Evolutionary conservation across 805 yeast species (phyloP).

Genomic region (Lipomyces starkeyi): DNA sequence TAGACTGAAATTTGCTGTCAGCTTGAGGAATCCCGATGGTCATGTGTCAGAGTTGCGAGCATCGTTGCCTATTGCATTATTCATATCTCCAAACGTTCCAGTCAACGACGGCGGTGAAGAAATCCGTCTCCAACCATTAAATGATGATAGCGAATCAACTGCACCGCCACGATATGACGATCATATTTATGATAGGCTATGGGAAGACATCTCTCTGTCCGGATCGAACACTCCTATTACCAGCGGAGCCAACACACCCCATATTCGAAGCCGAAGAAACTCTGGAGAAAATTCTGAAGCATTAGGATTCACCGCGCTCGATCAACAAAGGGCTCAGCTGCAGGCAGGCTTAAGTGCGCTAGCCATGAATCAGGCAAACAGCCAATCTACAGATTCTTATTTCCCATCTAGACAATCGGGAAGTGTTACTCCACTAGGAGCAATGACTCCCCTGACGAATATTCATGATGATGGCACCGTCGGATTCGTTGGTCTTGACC

Average conservation of each 20-base stretch:
- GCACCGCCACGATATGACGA: constrained; percentile 89
- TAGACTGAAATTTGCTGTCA: constrained; percentile 71
- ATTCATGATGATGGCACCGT: constrained; percentile 35
- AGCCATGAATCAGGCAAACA: constrained; percentile 40
- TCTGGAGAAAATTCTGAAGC: constrained; percentile 42
- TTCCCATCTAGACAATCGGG: constrained; percentile 35
- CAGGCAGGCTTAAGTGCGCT: constrained; percentile 50
- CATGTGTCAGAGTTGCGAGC: constrained; percentile 92
- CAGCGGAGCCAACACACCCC: constrained; percentile 50
- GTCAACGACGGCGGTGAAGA: constrained; percentile 55
- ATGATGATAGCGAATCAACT: constrained; percentile 35
- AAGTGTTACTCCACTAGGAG: constrained; percentile 29
- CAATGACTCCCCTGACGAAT: constrained; percentile 34
- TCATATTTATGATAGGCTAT: constrained; percentile 80
- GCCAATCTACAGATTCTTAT: constrained; percentile 27
- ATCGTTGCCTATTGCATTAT: constrained; percentile 77
- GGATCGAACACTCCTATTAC: constrained; percentile 47
- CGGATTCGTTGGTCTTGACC: constrained; percentile 44
- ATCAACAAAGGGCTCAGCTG: constrained; percentile 48
- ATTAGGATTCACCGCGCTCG: constrained; percentile 43
- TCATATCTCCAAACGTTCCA: constrained; percentile 82
- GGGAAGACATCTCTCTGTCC: constrained; percentile 62
- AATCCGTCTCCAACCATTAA: constrained; percentile 20
- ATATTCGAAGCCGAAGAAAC: constrained; percentile 46
- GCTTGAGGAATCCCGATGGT: constrained; percentile 85